Evolutionary conservation across 768 basidiomycete genomes (phyloP), one percentile per base, ranked within the genome.

Genomic region (Suillus luteus): DNA sequence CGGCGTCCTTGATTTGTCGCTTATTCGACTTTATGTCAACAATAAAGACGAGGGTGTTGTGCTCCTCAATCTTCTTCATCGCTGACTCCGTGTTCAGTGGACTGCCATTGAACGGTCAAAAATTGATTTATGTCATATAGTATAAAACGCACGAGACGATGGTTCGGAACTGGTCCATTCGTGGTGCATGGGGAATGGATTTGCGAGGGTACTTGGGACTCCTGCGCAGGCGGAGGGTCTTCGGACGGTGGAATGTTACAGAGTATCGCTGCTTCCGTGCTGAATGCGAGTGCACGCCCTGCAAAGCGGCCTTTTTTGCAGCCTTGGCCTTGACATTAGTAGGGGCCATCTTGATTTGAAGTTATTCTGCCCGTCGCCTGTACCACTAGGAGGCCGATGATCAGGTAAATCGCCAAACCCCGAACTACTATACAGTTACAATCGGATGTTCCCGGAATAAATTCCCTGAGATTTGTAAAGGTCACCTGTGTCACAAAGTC

Each of bases 11-110:
- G 83, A 99, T 99, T 80, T 99, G 95, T 55, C 95, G 88, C 87
- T 99, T 99, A 88, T 97, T 99, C 70, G 94, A 82, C 76, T 87
- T 89, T 78, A 98, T 73, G 79, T 98, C 96, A 60, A 97, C 95
- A 65, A 99, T 90, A 84, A 99, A 99, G 65, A 99, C 97, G 64
- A 99, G 87, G 38, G 97, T 99, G 81, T 99, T 99, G 85, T 98
- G 90, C 79, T 98, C 96, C 85, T 99, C 96, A 64, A 99, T 99
- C 87, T 99, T 97, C 87, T 98, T 96, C 96, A 99, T 98, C 66
- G 96, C 96, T 14, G 88, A 90, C 79, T 99, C 96, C 17, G 95
- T 96, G 88, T 95, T 96, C 77, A 95, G 77, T 19, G 93, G 93
- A 59, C 90, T 92, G 67, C 55, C 61, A 61, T 48, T 19, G 12